Evolutionary conservation across 2,329 filamentous ascomycete genomes (phyloP).

Genomic region (Aureobasidium sp.): DNA sequence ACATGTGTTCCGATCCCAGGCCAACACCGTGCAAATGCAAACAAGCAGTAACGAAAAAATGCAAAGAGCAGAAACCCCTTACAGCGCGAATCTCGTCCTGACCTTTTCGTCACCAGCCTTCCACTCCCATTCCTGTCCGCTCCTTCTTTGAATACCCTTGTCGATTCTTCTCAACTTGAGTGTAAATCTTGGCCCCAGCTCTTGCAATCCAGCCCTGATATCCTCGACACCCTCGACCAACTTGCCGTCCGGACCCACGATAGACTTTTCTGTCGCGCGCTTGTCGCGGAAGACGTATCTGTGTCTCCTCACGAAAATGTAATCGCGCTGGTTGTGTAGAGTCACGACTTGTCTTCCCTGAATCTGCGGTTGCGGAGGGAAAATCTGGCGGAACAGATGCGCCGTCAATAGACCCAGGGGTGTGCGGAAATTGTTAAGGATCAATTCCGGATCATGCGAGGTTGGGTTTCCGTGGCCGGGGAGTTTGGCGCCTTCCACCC

Average conservation of each 20-base stretch:
- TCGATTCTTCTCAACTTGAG: conserved; percentile 86
- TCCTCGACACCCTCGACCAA: conserved; percentile 76
- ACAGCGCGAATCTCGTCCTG: conserved; percentile 88
- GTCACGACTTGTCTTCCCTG: conserved; percentile 84
- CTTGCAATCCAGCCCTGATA: conserved; percentile 80
- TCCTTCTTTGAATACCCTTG: conserved; percentile 70
- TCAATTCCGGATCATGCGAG: conserved; percentile 79
- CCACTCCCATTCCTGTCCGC: conserved; percentile 91
- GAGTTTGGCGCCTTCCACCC: conserved; percentile 78
- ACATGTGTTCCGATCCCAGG: not conserved
- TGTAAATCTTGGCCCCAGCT: conserved; percentile 75
- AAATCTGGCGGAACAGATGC: conserved; percentile 70
- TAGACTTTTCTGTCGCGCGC: conserved; percentile 74
- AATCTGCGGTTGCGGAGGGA: conserved; percentile 74
- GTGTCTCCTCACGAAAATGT: conserved; percentile 86
- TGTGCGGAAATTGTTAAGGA: conserved; percentile 92
- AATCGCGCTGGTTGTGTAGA: conserved; percentile 90
- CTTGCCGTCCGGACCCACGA: conserved; percentile 73
- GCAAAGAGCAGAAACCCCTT: conserved; percentile 13
- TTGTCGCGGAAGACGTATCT: conserved; percentile 91
- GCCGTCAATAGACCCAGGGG: conserved; percentile 83
- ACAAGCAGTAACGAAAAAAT: too few relatives aligned
- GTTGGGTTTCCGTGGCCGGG: conserved; percentile 87
- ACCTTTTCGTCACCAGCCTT: conserved; percentile 91
- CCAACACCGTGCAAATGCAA: not conserved